These are phyloP conservation scores for Ceratocystiopsis brevicomis DNA, from an alignment of 2,329 filamentous ascomycete species.

Conservation along the genomic window DNA sequence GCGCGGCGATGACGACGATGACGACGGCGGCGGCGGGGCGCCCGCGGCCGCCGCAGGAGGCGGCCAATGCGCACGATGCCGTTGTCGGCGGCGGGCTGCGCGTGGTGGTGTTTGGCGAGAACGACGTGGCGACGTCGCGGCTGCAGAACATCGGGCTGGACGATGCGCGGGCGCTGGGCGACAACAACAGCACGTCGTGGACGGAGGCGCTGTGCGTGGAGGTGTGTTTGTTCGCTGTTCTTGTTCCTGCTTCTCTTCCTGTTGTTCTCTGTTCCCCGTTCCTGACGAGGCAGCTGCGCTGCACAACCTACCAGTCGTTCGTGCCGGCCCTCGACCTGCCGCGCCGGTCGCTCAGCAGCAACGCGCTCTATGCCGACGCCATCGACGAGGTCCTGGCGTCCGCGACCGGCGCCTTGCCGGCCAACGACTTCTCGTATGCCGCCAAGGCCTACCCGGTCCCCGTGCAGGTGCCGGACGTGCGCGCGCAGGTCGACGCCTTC, in stretches of 20 bases:
- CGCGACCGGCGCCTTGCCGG: slow-evolving; percentile 17
- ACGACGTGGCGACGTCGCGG: slow-evolving; percentile 21
- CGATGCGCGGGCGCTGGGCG: slow-evolving; percentile 1
- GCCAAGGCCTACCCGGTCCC: slow-evolving; percentile 23
- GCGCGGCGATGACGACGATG: no score
- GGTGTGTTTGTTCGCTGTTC: slow-evolving; percentile 14
- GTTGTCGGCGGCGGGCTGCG: slow-evolving; percentile 19
- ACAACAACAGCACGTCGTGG: slow-evolving; percentile 19
- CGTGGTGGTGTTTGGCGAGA: slow-evolving; percentile 33
- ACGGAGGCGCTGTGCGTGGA: slow-evolving; percentile 29
- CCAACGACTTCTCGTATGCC: slow-evolving; percentile 25
- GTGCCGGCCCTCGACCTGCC: slow-evolving; percentile 17
- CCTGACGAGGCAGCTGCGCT: slow-evolving; percentile 22
- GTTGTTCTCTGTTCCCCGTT: neutral
- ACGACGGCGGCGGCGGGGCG: neutral
- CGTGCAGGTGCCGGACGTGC: slow-evolving; percentile 21
- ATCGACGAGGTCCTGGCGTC: slow-evolving; percentile 16
- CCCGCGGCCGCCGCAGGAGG: neutral
- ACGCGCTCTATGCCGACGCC: slow-evolving; percentile 30
- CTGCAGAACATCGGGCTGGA: slow-evolving; percentile 8
- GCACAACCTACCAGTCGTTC: slow-evolving; percentile 26
- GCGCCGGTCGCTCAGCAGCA: slow-evolving; percentile 30
- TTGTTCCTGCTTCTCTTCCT: neutral
- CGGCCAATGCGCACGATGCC: slow-evolving; percentile 3
- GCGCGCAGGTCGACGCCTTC: slow-evolving; percentile 25